Evolutionary conservation across 169 alveolate genomes (phyloP).

Genomic region (Neospora caninum): DNA sequence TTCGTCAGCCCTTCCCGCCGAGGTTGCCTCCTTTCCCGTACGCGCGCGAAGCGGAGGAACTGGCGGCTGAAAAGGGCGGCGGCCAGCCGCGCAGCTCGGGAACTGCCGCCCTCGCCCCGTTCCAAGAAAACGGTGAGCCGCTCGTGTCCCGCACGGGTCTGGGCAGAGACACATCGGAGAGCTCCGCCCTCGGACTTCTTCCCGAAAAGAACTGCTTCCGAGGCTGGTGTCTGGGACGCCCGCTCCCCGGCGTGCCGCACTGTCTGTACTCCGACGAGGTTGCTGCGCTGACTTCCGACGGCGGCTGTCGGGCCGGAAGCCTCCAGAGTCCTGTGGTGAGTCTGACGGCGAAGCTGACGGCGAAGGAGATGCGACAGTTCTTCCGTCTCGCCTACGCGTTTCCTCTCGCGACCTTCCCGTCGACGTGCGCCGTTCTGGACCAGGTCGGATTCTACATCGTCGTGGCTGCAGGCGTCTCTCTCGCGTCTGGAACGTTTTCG

Average conservation of each 20-base stretch:
- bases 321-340: slow-evolving; percentile 23
- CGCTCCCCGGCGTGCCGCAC: neutral
- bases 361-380: neutral
- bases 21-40: slow-evolving; percentile 1
- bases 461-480: slow-evolving; percentile 51
- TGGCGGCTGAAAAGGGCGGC: neutral
- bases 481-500: neutral
- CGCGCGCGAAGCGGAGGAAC: neutral
- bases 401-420: slow-evolving; percentile 10
- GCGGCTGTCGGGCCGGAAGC: neutral
- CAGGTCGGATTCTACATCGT: slow-evolving; percentile 26
- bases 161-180: too few species aligned
- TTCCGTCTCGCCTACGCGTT: slow-evolving; percentile 31
- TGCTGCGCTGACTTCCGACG: neutral
- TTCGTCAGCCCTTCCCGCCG: neutral
- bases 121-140: too few species aligned
- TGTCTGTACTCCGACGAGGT: neutral
- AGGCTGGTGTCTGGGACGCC: neutral
- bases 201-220: neutral
- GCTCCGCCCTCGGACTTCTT: neutral
- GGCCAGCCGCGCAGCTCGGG: too few species aligned
- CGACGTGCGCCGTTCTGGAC: slow-evolving; percentile 25
- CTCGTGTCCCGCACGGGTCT: too few species aligned
- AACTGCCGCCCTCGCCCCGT: too few species aligned
- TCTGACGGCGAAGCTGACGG: neutral